These are phyloP conservation scores for Oryza meridionalis DNA, from an alignment of 176 grass and related monocot genomes.

Conservation along the genomic window DNA sequence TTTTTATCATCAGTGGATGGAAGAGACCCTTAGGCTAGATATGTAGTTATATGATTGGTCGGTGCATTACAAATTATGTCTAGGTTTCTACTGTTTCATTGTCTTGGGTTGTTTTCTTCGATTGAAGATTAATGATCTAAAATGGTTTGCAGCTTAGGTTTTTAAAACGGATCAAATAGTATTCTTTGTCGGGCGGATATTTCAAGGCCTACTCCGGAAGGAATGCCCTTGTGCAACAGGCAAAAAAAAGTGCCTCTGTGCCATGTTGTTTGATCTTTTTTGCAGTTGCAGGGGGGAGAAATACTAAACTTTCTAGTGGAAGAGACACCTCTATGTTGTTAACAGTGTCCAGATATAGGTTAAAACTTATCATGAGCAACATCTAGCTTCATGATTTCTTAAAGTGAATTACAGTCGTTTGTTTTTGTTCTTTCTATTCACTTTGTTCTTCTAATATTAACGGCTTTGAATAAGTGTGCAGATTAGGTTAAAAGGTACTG, in stretches of 20 bases:
- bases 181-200: conserved; percentile 54
- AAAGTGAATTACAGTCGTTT: conserved; percentile 24
- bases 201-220: conserved; percentile 49
- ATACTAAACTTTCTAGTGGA: conserved; percentile 37
- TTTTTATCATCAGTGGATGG: neutral
- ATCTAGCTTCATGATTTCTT: conserved; percentile 26
- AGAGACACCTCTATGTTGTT: neutral
- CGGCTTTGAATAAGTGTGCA: conserved; percentile 49
- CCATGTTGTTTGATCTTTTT: conserved; percentile 54
- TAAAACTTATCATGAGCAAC: conserved; percentile 23
- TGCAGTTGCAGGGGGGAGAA: conserved; percentile 60
- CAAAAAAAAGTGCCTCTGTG: conserved; percentile 39
- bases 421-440: conserved; percentile 9
- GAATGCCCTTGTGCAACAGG: conserved; percentile 48
- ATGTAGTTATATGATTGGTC: neutral
- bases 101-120: conserved; percentile 31
- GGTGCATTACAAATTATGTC: neutral
- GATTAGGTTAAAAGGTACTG: conserved; percentile 60
- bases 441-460: conserved; percentile 49
- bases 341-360: conserved; percentile 43
- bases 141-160: conserved; percentile 73
- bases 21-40: neutral
- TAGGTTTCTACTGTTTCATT: conserved; percentile 4
- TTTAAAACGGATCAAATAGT: conserved; percentile 50
- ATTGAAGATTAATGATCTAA: conserved; percentile 56